Evolutionary conservation across 164 flowering plant genomes (phyloP).

Genomic region (Saururus chinensis): DNA sequence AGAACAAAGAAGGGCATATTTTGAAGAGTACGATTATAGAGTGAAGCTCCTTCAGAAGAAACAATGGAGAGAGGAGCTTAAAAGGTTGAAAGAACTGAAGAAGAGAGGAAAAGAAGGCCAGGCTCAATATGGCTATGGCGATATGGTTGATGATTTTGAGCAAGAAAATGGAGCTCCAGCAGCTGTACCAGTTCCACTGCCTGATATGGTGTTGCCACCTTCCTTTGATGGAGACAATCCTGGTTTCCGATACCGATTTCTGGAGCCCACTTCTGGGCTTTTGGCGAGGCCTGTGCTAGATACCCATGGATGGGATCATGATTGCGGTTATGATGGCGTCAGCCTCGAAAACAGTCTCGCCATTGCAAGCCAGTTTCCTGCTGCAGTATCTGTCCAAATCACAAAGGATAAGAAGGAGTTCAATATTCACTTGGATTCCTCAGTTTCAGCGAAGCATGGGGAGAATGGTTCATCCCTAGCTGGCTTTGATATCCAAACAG

Average conservation of each 20-base stretch:
- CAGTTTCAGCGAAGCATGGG: constrained; percentile 68
- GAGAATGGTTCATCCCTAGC: constrained; percentile 67
- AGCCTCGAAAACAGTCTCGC: constrained; percentile 69
- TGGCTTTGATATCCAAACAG: constrained; percentile 80
- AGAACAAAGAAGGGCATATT: constrained; percentile 82
- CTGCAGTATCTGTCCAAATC: constrained; percentile 53
- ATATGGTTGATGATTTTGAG: constrained; percentile 49
- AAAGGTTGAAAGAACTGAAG: constrained; percentile 64
- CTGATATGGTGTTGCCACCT: constrained; percentile 83
- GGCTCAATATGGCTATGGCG: constrained; percentile 18
- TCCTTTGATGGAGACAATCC: constrained; percentile 83
- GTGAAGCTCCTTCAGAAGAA: constrained; percentile 93
- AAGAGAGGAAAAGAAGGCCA: constrained; percentile 39
- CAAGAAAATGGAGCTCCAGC: constrained; percentile 59
- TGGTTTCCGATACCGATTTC: constrained; percentile 67
- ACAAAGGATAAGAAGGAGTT: constrained; percentile 94
- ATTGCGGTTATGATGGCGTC: constrained; percentile 92
- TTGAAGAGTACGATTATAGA: constrained; percentile 90
- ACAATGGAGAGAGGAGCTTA: constrained; percentile 84
- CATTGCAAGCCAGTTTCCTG: constrained; percentile 49
- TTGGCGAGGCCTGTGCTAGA: constrained; percentile 85
- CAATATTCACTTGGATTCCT: constrained; percentile 81
- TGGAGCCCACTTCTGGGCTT: constrained; percentile 88
- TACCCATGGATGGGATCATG: constrained; percentile 96
- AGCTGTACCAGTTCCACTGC: constrained; percentile 78